Percentiles rank a stretch among this genome's conserved stretches.
phyloP scores from a whole-genome alignment of 2,329 filamentous ascomycete genomes.

The Clonostachys sp. region DNA sequence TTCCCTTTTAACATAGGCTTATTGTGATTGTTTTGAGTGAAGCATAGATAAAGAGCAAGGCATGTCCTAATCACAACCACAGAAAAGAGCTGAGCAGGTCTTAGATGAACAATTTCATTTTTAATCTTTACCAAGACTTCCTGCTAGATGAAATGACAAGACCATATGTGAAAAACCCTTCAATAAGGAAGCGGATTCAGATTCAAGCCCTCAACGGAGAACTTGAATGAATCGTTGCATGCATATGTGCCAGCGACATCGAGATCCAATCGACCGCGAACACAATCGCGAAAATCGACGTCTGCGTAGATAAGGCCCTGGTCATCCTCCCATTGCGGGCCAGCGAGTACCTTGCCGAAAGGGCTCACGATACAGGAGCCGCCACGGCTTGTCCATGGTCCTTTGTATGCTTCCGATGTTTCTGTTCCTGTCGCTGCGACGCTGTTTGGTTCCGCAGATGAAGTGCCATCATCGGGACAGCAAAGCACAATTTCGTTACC shows the following conservation, averaged over 20 bases:
- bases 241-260: conserved; percentile 86
- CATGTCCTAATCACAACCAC: too few species aligned
- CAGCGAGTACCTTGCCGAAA: conserved; percentile 72
- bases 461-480: conserved; percentile 10
- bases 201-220: conserved; percentile 54
- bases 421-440: conserved; percentile 13
- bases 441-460: neutral
- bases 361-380: conserved; percentile 82
- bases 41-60: too few species aligned
- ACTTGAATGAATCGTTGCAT: conserved; percentile 60
- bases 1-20: too few species aligned
- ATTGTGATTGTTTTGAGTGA: too few species aligned
- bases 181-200: conserved; percentile 52
- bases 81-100: too few species aligned
- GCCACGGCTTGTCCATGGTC: conserved; percentile 59
- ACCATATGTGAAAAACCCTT: conserved; percentile 1
- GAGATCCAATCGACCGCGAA: conserved; percentile 74
- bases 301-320: conserved; percentile 64
- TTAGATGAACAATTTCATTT: too few species aligned
- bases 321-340: conserved; percentile 79
- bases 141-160: too few species aligned
- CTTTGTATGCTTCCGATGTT: conserved; percentile 6
- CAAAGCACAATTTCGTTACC: conserved; percentile 49
- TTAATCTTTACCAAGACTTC: too few species aligned
- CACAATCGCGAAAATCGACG: conserved; percentile 84